These are phyloP conservation scores for Beauveria australis DNA, from an alignment of 2,329 filamentous ascomycete genomes.

Conservation along the genomic window DNA sequence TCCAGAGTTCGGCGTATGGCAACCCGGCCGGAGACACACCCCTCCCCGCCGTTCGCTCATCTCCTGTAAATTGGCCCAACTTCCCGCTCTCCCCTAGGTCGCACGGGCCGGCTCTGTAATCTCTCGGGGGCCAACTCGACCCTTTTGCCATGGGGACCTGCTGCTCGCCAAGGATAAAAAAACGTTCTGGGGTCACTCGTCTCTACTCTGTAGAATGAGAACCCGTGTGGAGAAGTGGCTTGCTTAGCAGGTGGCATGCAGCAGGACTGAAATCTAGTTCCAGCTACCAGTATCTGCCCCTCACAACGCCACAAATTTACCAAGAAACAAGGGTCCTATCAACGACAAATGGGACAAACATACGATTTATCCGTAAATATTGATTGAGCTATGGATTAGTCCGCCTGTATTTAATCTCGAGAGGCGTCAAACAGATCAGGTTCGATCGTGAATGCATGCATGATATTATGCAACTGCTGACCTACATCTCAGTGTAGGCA, in stretches of 20 bases:
- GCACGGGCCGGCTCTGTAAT: conserved; percentile 7
- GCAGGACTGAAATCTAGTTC: not conserved
- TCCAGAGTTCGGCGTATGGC: not conserved
- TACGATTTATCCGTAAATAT: too few relatives aligned
- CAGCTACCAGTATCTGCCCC: not conserved
- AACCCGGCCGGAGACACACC: not conserved
- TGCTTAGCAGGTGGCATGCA: not conserved
- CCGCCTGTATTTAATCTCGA: too few relatives aligned
- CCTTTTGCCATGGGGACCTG: not conserved
- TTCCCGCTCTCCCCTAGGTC: not conserved
- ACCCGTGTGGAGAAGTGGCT: not conserved
- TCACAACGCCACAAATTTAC: not conserved
- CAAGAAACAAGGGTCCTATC: not conserved
- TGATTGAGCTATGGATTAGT: not conserved
- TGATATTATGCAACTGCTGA: not conserved
- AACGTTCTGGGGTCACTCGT: too few relatives aligned
- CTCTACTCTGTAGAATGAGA: not conserved
- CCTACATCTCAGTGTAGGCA: conserved; percentile 43
- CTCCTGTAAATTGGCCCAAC: conserved; percentile 7
- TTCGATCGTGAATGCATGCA: not conserved
- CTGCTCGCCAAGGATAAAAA: not conserved
- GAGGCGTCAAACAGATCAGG: not conserved
- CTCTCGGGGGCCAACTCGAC: not conserved
- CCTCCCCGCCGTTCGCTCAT: conserved; percentile 3
- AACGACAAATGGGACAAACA: not conserved